Evolutionary conservation across 345 rosid species (phyloP), one percentile per base, ranked within the genome.

Genomic region (Lagerstroemia speciosa): DNA sequence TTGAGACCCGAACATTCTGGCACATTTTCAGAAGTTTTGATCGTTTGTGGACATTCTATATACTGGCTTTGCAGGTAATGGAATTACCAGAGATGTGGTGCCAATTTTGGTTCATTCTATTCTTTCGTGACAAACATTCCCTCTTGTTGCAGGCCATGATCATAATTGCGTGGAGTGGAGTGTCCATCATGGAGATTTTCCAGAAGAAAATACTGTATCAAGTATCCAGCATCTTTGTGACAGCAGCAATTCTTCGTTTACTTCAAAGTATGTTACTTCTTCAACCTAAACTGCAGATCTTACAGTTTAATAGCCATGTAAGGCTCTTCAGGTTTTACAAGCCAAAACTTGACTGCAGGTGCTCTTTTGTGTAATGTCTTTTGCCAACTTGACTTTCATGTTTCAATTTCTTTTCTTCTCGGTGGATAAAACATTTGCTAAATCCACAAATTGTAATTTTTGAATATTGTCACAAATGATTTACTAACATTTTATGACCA

Each of bases 11-110:
- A 69, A 80, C 97, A 73, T 94, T 91, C 81, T 94, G 97, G 97
- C 93, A 94, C 79, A 86, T 94, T 62, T 94, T 87, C 75, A 87
- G 95, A 73, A 91, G 96, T 83, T 94, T 87, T 80, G 97, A 94
- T 73, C 81, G 99, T 43, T 70, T 89, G 66, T 94, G 99, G 99
- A 89, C 99, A 8, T 94, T 94, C 76, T 94, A 86, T 73, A 72
- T 91, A 19, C 79, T 94, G 73, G 92, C 87, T 73, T 83, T 94
- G 50, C 99, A 94, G 94, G 99, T 89, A 81, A n/a, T 72, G 30
- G 17, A 27, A 27, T 2, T 27, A 1, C 29, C 11, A n/a, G 20
- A 58, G 63, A 58, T 27, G 15, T 58, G 33, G 19, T 58, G 33
- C 11, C 63, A 12, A 30, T 14, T 14, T 58, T 58, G 17, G 16